Conservation (phyloP, 805 yeast genomes). For the Ogataea ramenticola region DNA sequence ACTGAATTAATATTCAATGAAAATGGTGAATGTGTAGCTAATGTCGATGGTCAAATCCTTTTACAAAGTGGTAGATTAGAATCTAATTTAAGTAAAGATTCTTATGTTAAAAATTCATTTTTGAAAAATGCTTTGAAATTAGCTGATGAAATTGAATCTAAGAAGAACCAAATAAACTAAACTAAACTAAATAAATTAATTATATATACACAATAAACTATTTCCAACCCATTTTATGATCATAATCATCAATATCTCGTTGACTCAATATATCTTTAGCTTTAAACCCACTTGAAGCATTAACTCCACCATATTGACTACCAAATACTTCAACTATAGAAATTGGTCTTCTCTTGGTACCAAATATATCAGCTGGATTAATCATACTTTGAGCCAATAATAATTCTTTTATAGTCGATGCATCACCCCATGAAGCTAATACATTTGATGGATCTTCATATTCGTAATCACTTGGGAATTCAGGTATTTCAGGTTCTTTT, state of each 20-base stretch:
- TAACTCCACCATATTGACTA: slow-evolving; percentile 6
- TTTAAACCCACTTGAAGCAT: slow-evolving; percentile 16
- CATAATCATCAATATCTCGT: slow-evolving; percentile 20
- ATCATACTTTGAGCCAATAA: slow-evolving; percentile 13
- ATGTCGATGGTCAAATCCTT: slow-evolving; percentile 22
- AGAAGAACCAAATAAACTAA: not conserved
- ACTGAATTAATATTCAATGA: slow-evolving; percentile 44
- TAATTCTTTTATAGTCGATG: slow-evolving; percentile 8
- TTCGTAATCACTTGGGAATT: slow-evolving; percentile 17
- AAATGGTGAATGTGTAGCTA: slow-evolving; percentile 25
- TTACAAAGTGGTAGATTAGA: slow-evolving; percentile 25
- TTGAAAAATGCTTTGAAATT: slow-evolving; percentile 13
- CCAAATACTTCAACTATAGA: not conserved
- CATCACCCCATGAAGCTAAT: slow-evolving; percentile 20
- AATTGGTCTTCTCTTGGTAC: slow-evolving; percentile 8
- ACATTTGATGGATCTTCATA: slow-evolving; percentile 11
- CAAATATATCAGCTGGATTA: slow-evolving; percentile 22
- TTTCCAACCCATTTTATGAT: slow-evolving; percentile 21
- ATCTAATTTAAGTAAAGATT: too few relatives aligned
- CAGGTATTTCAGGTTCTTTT: slow-evolving; percentile 4
- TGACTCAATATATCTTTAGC: slow-evolving; percentile 14
- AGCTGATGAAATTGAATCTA: slow-evolving; percentile 8
- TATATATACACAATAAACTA: too few relatives aligned
- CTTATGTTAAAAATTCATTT: slow-evolving; percentile 6
- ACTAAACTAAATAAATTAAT: too few relatives aligned